A percentile compares a stretch with the other conserved stretches of the same genome.
These are phyloP conservation scores for Clarkia xantiana DNA, from an alignment of 345 rosid species.

Conservation along the genomic window DNA sequence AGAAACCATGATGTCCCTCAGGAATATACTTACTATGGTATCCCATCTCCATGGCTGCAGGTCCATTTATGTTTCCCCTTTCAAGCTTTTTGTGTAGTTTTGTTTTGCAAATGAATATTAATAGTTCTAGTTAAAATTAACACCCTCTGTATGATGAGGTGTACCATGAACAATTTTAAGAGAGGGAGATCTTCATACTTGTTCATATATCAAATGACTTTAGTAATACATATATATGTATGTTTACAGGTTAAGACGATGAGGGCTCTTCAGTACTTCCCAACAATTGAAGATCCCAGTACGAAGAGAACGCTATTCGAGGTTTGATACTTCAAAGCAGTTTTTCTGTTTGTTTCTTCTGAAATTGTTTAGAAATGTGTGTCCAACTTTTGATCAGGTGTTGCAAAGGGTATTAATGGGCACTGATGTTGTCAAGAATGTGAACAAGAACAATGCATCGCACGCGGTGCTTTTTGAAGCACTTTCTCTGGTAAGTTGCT, in stretches of 20 bases:
- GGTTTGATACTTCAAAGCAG: constrained; percentile 28
- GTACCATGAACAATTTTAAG: too few relatives aligned
- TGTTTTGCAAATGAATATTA: background rate
- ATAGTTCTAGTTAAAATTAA: background rate
- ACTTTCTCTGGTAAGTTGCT: constrained; percentile 72
- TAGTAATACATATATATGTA: constrained; percentile 12
- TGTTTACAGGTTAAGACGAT: constrained; percentile 78
- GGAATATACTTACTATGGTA: constrained; percentile 98
- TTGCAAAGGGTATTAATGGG: constrained; percentile 97
- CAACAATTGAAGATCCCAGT: constrained; percentile 91
- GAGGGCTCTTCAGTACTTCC: constrained; percentile 99
- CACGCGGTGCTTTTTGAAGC: constrained; percentile 99
- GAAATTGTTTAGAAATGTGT: constrained; percentile 13
- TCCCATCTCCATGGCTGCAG: constrained; percentile 99
- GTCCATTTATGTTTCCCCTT: constrained; percentile 16
- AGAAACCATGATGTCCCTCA: constrained; percentile 98
- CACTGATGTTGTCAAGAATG: constrained; percentile 98
- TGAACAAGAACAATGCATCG: constrained; percentile 96
- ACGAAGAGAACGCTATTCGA: constrained; percentile 82
- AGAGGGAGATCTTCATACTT: too few relatives aligned
- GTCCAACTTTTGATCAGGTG: constrained; percentile 42
- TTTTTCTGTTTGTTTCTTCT: constrained; percentile 6
- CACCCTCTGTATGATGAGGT: background rate
- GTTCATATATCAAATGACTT: background rate
- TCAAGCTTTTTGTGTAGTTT: background rate